Conservation (phyloP, 2,329 filamentous ascomycete species). For the Aureobasidium sp. region DNA sequence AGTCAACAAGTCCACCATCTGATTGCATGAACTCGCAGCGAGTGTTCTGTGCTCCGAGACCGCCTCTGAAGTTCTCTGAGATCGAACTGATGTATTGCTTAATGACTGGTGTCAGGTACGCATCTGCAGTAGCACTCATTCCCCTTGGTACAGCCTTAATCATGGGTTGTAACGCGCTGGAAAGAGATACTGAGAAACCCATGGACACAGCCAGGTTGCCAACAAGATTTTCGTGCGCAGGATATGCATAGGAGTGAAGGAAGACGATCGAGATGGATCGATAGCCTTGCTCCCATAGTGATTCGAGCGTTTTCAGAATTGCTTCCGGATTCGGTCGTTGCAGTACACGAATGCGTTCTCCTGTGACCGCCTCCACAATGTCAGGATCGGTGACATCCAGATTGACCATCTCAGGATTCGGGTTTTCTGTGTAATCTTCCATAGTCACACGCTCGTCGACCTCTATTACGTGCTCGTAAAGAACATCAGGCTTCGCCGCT, state of each 20-base stretch:
- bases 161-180: conserved; percentile 24
- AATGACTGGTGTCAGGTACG: conserved; percentile 19
- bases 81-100: conserved; percentile 19
- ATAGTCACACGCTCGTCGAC: conserved; percentile 27
- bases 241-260: conserved; percentile 30
- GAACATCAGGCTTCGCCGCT: conserved; percentile 20
- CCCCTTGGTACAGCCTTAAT: conserved; percentile 19
- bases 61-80: conserved; percentile 17
- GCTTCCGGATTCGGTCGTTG: conserved; percentile 20
- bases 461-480: conserved; percentile 22
- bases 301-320: conserved; percentile 19
- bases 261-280: conserved; percentile 32
- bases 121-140: conserved; percentile 19
- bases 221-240: conserved; percentile 26
- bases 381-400: conserved; percentile 8
- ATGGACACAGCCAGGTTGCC: conserved; percentile 26
- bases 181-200: conserved; percentile 27
- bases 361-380: conserved; percentile 23
- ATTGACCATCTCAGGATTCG: conserved; percentile 23
- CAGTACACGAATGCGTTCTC: conserved; percentile 26
- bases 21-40: conserved; percentile 32
- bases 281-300: conserved; percentile 29
- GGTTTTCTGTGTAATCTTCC: conserved; percentile 30
- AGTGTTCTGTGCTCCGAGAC: conserved; percentile 22
- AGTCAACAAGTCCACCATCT: conserved; percentile 28